Evolutionary conservation across 306 rosid genomes (phyloP).

Genomic region (Glycyrrhiza uralensis): DNA sequence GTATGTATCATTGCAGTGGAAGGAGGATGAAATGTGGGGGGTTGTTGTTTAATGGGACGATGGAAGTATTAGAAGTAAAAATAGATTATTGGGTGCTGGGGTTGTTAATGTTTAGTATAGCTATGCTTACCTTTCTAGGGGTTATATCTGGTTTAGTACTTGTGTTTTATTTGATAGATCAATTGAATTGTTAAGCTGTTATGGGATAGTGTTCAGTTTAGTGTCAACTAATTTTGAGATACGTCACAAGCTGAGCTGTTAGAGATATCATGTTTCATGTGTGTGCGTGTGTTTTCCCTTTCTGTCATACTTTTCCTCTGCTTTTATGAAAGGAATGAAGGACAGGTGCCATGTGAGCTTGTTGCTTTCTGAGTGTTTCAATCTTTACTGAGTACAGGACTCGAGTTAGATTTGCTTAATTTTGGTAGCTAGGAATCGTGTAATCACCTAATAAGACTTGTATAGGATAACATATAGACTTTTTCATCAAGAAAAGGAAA

Average conservation of each 20-base stretch:
- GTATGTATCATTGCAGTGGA: background rate
- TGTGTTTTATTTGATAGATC: background rate
- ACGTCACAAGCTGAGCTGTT: background rate
- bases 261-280: background rate
- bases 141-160: constrained; percentile 2
- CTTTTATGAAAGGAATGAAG: background rate
- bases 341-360: background rate
- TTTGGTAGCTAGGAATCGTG: background rate
- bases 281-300: background rate
- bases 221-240: background rate
- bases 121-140: background rate
- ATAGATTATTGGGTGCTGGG: background rate
- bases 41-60: background rate
- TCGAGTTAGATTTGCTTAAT: background rate
- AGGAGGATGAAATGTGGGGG: background rate
- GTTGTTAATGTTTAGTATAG: background rate
- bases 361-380: background rate
- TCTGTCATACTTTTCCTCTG: background rate
- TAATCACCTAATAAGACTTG: background rate
- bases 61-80: background rate
- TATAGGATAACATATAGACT: background rate
- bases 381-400: background rate
- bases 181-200: background rate
- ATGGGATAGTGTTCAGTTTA: background rate
- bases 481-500: background rate